Percentiles rank a stretch among this genome's conserved stretches.
phyloP scores from a whole-genome alignment of 306 rosid genomes.

The Lotus japonicus region DNA sequence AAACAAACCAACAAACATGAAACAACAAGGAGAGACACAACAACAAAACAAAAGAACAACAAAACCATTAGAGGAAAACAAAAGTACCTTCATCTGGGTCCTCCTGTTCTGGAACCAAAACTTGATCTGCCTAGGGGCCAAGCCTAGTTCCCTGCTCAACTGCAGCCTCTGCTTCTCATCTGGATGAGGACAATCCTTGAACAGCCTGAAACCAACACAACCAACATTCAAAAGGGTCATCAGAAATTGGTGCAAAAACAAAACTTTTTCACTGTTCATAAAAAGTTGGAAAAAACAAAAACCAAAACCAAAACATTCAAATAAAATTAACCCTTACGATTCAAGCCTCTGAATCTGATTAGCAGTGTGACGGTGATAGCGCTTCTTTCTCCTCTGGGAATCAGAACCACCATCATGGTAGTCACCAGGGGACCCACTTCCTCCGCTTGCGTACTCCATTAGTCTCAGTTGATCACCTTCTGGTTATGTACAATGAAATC shows the following conservation, averaged over 20 bases:
- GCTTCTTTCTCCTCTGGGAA: slow-evolving; percentile 61
- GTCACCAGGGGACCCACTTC: slow-evolving; percentile 58
- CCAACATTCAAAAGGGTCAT: neutral
- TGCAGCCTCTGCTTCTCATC: slow-evolving; percentile 90
- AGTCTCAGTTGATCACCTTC: neutral
- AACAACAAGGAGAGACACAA: neutral
- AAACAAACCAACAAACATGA: neutral
- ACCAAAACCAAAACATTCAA: too few species aligned
- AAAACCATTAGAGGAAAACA: neutral
- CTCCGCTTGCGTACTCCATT: slow-evolving; percentile 79
- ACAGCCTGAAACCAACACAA: slow-evolving; percentile 47
- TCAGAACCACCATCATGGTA: slow-evolving; percentile 53
- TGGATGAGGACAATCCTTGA: slow-evolving; percentile 94
- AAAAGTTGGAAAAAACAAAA: neutral
- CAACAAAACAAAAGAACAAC: neutral
- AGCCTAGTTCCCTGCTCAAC: slow-evolving; percentile 79
- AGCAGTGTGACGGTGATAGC: slow-evolving; percentile 95
- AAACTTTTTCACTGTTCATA: neutral
- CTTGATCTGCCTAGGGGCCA: slow-evolving; percentile 98
- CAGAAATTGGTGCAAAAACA: slow-evolving; percentile 13
- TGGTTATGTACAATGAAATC: neutral
- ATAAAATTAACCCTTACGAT: slow-evolving; percentile 38
- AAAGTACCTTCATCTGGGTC: slow-evolving; percentile 89
- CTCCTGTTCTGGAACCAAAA: slow-evolving; percentile 97
- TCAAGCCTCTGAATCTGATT: slow-evolving; percentile 94